These are phyloP conservation scores for Alisma plantagoaquatica DNA, from an alignment of 106 monocot species.

Conservation along the genomic window DNA sequence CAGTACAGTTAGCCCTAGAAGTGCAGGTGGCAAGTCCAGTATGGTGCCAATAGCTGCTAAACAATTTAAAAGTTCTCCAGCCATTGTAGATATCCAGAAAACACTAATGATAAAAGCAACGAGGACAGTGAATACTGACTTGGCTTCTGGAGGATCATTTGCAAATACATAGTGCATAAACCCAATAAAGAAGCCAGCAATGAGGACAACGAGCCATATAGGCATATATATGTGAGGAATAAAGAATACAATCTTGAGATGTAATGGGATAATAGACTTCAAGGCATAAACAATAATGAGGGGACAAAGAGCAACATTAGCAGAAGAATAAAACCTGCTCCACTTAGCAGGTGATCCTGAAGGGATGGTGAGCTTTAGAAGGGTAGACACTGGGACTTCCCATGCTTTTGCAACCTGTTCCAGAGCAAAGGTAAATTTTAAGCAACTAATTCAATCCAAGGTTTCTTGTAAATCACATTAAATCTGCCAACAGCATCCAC, in stretches of 20 bases:
- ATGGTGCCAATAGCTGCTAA: constrained; percentile 49
- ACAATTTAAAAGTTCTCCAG: constrained; percentile 78
- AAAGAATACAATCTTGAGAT: constrained; percentile 49
- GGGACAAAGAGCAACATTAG: constrained; percentile 75
- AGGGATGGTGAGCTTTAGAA: constrained; percentile 86
- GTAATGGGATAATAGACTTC: constrained; percentile 43
- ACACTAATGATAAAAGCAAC: constrained; percentile 85
- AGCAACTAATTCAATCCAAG: too few relatives aligned
- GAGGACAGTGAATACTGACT: constrained; percentile 19
- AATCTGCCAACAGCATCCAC: too few relatives aligned
- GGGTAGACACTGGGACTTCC: constrained; percentile 53
- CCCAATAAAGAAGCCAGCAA: constrained; percentile 43
- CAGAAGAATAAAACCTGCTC: constrained; percentile 61
- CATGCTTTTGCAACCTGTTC: constrained; percentile 45
- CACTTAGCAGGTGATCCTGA: constrained; percentile 41
- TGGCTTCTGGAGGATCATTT: constrained; percentile 46
- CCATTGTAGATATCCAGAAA: constrained; percentile 94
- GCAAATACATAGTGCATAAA: constrained; percentile 47
- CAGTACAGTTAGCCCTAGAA: constrained; percentile 83
- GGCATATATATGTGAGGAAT: constrained; percentile 47
- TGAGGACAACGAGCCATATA: constrained; percentile 56
- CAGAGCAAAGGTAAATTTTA: too few relatives aligned
- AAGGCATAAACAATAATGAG: constrained; percentile 51
- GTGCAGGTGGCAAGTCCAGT: constrained; percentile 58
- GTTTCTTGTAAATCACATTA: too few relatives aligned